phyloP scores from a whole-genome alignment of 768 basidiomycete genomes.

The Leucocoprinus sp. region DNA sequence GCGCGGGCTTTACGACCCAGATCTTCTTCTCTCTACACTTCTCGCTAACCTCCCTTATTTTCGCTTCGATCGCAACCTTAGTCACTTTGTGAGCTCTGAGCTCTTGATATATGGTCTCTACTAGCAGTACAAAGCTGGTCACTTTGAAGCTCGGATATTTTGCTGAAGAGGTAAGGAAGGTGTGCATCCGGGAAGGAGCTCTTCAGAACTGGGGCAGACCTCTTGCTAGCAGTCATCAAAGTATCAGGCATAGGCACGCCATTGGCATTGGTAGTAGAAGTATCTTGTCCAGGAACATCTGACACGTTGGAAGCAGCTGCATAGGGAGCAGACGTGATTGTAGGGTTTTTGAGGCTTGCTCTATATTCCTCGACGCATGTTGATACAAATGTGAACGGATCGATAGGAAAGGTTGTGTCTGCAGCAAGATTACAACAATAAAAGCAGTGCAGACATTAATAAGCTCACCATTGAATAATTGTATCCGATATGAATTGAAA shows the following conservation, averaged over 20 bases:
- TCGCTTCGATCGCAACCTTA: slow-evolving; percentile 79
- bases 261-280: slow-evolving; percentile 11
- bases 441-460: neutral
- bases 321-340: slow-evolving; percentile 9
- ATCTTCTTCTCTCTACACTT: slow-evolving; percentile 66
- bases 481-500: slow-evolving; percentile 69
- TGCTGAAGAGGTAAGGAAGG: slow-evolving; percentile 50
- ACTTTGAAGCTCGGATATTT: slow-evolving; percentile 55
- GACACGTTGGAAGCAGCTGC: slow-evolving; percentile 27
- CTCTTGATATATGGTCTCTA: slow-evolving; percentile 67
- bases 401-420: slow-evolving; percentile 69
- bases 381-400: slow-evolving; percentile 74
- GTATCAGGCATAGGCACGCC: neutral
- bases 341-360: slow-evolving; percentile 19
- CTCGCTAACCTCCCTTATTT: slow-evolving; percentile 68
- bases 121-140: slow-evolving; percentile 53
- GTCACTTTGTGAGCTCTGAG: slow-evolving; percentile 64
- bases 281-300: slow-evolving; percentile 25
- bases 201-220: slow-evolving; percentile 33
- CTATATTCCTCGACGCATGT: slow-evolving; percentile 30
- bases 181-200: slow-evolving; percentile 63
- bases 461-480: slow-evolving; percentile 71
- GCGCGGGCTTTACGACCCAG: slow-evolving; percentile 58
- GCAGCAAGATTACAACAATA: neutral
- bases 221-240: slow-evolving; percentile 20